phyloP scores from a whole-genome alignment of 208 protist species.

The Naegleria lovaniensis region DNA sequence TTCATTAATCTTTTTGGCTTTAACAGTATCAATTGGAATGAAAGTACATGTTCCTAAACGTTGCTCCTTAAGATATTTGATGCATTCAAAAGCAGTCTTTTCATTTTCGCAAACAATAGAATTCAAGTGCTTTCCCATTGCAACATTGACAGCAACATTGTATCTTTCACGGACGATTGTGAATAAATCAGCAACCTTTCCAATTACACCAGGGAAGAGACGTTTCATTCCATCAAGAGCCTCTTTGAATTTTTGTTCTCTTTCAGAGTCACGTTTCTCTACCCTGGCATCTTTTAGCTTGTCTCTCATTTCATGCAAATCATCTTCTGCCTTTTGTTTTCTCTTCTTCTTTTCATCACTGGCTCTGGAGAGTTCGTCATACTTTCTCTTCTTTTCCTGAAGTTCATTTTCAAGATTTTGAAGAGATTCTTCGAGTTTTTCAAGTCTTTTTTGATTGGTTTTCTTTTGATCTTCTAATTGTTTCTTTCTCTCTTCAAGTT shows the following conservation, averaged over 20 bases:
- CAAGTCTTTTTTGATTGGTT: neutral
- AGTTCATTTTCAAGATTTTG: conserved; percentile 58
- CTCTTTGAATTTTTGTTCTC: conserved; percentile 51
- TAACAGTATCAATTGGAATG: conserved; percentile 82
- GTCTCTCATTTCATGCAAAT: neutral
- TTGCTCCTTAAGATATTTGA: conserved; percentile 91
- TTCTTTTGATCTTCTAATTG: neutral
- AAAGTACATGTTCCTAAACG: conserved; percentile 84
- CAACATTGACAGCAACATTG: conserved; percentile 82
- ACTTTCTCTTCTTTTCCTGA: conserved; percentile 39
- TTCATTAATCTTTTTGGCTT: conserved; percentile 75
- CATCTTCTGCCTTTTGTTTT: conserved; percentile 15
- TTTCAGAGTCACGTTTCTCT: conserved; percentile 44
- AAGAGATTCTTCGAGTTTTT: conserved; percentile 50
- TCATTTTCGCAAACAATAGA: conserved; percentile 90
- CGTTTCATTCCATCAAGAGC: conserved; percentile 76
- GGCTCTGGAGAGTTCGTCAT: neutral
- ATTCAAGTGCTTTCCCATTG: conserved; percentile 89
- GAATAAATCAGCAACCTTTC: conserved; percentile 83
- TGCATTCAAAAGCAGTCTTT: conserved; percentile 78
- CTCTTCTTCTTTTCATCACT: neutral
- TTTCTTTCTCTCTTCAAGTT: conserved; percentile 12
- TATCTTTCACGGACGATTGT: conserved; percentile 77
- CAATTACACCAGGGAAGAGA: conserved; percentile 71
- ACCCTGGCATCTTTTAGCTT: conserved; percentile 23